These are phyloP conservation scores for Austroboletus novae-zelandiae DNA, from an alignment of 1,284 basidiomycete species.

Conservation along the genomic window DNA sequence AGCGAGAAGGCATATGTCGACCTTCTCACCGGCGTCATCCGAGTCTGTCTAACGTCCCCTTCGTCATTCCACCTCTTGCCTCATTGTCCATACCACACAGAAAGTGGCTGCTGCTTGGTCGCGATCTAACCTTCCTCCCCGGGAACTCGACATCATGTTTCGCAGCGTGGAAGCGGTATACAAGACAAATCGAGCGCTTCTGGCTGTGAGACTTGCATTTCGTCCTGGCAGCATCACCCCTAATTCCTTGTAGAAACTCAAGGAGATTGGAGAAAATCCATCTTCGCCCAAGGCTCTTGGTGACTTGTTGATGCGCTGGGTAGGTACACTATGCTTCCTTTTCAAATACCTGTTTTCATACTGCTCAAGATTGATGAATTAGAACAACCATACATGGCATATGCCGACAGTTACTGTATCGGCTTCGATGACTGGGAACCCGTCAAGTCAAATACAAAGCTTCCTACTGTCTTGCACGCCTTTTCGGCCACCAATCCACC, in stretches of 20 bases:
- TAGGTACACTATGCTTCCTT: constrained; percentile 34
- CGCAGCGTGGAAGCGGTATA: constrained; percentile 90
- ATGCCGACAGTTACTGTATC: constrained; percentile 68
- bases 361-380: constrained; percentile 81
- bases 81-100: constrained; percentile 40
- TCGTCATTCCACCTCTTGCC: constrained; percentile 11
- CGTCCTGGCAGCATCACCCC: constrained; percentile 1
- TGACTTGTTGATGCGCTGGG: constrained; percentile 97
- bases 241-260: constrained; percentile 67
- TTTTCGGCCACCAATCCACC: constrained; percentile 69
- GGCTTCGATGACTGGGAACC: constrained; percentile 86
- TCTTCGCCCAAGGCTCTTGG: constrained; percentile 94
- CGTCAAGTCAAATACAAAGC: constrained; percentile 72
- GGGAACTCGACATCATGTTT: constrained; percentile 92
- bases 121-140: constrained; percentile 88
- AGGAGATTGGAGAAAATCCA: constrained; percentile 91
- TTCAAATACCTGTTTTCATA: constrained; percentile 13
- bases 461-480: constrained; percentile 66
- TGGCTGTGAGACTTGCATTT: constrained; percentile 51
- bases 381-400: constrained; percentile 82
- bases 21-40: constrained; percentile 84
- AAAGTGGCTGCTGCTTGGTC: constrained; percentile 98
- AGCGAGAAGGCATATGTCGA: constrained; percentile 95
- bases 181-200: constrained; percentile 83
- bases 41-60: constrained; percentile 55